Evolutionary conservation across 2,329 filamentous ascomycete genomes (phyloP), one percentile per base, ranked within the genome.

Genomic region (Berkeleyomyces basicola): DNA sequence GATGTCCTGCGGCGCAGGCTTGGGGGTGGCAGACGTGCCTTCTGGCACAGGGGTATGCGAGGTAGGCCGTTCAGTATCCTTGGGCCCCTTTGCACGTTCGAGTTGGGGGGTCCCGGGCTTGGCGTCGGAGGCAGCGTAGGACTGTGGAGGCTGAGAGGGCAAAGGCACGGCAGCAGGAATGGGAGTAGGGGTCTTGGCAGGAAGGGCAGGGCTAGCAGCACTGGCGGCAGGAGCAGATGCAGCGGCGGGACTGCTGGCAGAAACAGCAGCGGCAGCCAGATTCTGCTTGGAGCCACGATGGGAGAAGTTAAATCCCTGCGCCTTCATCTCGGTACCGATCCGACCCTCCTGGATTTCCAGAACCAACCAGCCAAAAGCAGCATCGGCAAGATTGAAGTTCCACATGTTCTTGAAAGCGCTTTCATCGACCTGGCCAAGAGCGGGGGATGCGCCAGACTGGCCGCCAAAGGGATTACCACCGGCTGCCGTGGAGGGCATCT

Each of bases 381-480:
- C 93, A 77, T 99, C 93, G 39, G 93, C 93, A 67, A 99, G 76
- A 74, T 97, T 97, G 77, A 99, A 99, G 75, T 99, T 99, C 93
- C 93, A 99, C 93, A 97, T 97, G 73, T 99, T 99, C 79, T 99
- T 99, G 82, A 99, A 99, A 1, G 93, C 93, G 70, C 91, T 96
- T 78, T 99, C 93, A 67, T 99, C 93, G 16, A 99, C 90, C 70
- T 95, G 88, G 40, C 93, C 93, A 59, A 89, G 85, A 64, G 83
- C 81, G 61, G 81, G 77, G 59, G 84, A 84, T 46, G 86, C 87
- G 59, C 84, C 83, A 61, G 85, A 82, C 39, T 89, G 88, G 11
- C 92, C 92, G 53, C 93, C 93, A 70, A 99, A 99, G 4, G 93
- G 93, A 72, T 97, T 97, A 31, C 93, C 93, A 62, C 93, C 93